Evolutionary conservation across 371 early-diverging fungal genomes (phyloP).

Genomic region (Lichtheimia corymbifera): DNA sequence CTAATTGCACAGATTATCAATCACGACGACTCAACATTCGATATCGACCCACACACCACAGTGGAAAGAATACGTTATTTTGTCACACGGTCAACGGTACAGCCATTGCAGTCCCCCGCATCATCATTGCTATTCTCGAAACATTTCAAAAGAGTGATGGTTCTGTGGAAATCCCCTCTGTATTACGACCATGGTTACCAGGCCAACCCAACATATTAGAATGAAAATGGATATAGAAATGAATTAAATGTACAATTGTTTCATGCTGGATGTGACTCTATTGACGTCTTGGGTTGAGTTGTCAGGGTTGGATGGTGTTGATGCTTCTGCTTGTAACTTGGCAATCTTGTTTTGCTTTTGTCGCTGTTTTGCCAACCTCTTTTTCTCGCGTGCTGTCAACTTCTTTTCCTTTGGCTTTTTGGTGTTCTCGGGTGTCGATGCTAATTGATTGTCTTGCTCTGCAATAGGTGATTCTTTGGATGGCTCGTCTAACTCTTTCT

Average conservation of each 20-base stretch:
- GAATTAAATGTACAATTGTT: neutral
- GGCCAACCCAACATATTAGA: conserved; percentile 21
- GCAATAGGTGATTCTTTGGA: neutral
- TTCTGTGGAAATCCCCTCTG: conserved; percentile 70
- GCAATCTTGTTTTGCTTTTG: conserved; percentile 1
- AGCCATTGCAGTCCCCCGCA: conserved; percentile 89
- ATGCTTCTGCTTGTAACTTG: neutral
- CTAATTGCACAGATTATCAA: conserved; percentile 90
- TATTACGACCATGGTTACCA: conserved; percentile 74
- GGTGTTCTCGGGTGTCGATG: no score
- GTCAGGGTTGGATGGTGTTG: neutral
- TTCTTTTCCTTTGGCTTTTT: neutral
- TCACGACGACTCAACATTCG: conserved; percentile 74
- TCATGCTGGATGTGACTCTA: neutral
- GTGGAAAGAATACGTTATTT: conserved; percentile 56
- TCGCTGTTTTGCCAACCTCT: neutral
- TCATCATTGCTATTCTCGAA: conserved; percentile 86
- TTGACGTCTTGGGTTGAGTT: neutral
- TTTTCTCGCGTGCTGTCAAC: no score
- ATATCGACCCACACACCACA: conserved; percentile 38
- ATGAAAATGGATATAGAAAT: neutral
- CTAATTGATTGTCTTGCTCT: no score
- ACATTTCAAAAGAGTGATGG: conserved; percentile 78
- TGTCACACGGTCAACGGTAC: conserved; percentile 94
- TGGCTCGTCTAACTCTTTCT: neutral